phyloP scores from a whole-genome alignment of 352 stramenopile genomes.

The Globisporangium recalcitrans region DNA sequence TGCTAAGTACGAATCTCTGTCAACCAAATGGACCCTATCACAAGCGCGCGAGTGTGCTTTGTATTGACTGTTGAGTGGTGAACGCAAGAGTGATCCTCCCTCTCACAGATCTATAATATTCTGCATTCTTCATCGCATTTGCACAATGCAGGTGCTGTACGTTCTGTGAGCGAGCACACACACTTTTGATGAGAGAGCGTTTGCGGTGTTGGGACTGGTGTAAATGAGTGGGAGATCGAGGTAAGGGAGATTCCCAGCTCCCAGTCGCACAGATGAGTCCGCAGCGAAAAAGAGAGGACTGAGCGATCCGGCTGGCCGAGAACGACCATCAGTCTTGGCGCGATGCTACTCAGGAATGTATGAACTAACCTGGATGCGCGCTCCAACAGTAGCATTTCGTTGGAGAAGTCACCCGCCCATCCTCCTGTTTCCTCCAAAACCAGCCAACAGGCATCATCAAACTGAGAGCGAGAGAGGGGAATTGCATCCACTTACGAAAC shows the following conservation, averaged over 20 bases:
- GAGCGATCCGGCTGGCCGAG: background rate
- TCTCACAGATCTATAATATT: too few relatives aligned
- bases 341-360: constrained; percentile 10
- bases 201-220: background rate
- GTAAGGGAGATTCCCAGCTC: background rate
- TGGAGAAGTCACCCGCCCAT: background rate
- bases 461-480: background rate
- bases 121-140: too few relatives aligned
- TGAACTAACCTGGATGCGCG: constrained; percentile 11
- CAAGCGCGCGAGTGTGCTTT: background rate
- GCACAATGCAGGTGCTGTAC: too few relatives aligned
- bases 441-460: background rate
- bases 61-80: background rate
- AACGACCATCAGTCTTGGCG: constrained; percentile 5
- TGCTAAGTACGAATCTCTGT: too few relatives aligned
- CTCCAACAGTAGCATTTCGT: background rate
- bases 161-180: too few relatives aligned
- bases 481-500: too few relatives aligned
- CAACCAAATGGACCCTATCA: background rate
- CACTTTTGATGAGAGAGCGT: background rate
- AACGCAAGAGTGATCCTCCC: too few relatives aligned
- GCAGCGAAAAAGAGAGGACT: background rate
- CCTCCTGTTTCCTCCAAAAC: background rate
- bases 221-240: background rate
- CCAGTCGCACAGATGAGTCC: background rate